Conservation (phyloP, 805 yeast species). For the Yarrowia divulgata region DNA sequence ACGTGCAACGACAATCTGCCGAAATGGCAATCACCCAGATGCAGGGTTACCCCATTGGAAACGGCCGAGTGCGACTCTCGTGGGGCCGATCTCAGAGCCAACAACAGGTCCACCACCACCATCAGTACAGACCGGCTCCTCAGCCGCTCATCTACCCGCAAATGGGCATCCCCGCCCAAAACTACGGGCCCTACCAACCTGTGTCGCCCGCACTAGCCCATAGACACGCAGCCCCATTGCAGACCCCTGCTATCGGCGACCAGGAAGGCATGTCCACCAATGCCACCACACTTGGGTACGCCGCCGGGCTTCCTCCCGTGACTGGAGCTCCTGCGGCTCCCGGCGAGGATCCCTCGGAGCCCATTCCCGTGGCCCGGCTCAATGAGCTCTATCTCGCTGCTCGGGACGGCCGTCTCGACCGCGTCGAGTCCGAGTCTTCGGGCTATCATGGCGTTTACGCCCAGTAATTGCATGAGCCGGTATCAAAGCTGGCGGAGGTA, state of each 20-base stretch:
- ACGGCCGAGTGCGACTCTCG: conserved; percentile 78
- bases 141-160: conserved; percentile 51
- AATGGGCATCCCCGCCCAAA: conserved; percentile 49
- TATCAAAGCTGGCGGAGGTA: neutral
- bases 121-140: conserved; percentile 50
- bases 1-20: conserved; percentile 76
- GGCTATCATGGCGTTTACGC: conserved; percentile 55
- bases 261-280: conserved; percentile 36
- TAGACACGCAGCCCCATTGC: conserved; percentile 43
- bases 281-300: conserved; percentile 37
- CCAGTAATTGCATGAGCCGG: conserved; percentile 46
- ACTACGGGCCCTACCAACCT: conserved; percentile 51
- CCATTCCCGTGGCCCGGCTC: conserved; percentile 54
- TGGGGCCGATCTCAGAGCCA: conserved; percentile 76
- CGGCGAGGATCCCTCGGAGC: conserved; percentile 50
- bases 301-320: conserved; percentile 27
- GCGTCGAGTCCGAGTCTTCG: conserved; percentile 58
- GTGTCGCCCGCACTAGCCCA: conserved; percentile 47
- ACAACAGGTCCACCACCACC: conserved; percentile 43
- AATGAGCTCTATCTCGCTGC: conserved; percentile 64
- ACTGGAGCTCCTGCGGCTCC: conserved; percentile 45
- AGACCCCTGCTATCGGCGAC: conserved; percentile 37
- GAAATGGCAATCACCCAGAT: conserved; percentile 83
- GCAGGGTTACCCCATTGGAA: conserved; percentile 91
- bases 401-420: conserved; percentile 62